Conservation (phyloP, 1,284 basidiomycete species). For the Meira miltonrushii region DNA sequence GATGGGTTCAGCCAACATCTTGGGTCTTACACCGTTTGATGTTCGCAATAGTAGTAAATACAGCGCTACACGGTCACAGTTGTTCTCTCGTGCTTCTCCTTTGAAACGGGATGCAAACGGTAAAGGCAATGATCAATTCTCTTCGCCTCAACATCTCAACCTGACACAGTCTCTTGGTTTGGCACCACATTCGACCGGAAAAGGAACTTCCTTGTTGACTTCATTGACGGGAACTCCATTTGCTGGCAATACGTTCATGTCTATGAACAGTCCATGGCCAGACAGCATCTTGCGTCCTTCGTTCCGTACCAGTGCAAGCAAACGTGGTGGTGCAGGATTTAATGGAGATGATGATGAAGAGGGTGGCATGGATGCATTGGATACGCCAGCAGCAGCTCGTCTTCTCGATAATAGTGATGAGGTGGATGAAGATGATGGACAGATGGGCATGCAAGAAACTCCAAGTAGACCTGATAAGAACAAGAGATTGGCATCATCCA, state of each 20-base stretch:
- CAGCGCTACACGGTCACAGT: neutral
- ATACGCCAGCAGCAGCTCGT: neutral
- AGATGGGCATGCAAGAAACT: neutral
- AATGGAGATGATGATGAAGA: conserved; percentile 9
- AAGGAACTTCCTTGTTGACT: neutral
- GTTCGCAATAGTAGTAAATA: conserved; percentile 1
- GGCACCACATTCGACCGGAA: conserved; percentile 38
- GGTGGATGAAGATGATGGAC: conserved; percentile 11
- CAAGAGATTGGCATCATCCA: neutral
- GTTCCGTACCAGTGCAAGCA: conserved; percentile 6
- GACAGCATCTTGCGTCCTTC: conserved; percentile 4
- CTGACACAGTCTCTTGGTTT: conserved; percentile 42
- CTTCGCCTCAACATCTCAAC: conserved; percentile 44
- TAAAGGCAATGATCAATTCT: conserved; percentile 23
- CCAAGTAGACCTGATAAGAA: conserved; percentile 6
- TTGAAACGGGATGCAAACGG: conserved; percentile 6
- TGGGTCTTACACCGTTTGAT: neutral
- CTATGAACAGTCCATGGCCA: conserved; percentile 11
- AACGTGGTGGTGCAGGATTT: neutral
- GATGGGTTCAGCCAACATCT: neutral
- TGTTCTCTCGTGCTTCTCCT: neutral
- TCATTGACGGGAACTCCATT: conserved; percentile 1
- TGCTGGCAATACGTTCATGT: conserved; percentile 1
- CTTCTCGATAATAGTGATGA: conserved; percentile 7
- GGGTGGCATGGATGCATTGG: neutral